Base-by-base conservation (phyloP, 164 flowering plant species). In the Dillenia suffruticosa region DNA sequence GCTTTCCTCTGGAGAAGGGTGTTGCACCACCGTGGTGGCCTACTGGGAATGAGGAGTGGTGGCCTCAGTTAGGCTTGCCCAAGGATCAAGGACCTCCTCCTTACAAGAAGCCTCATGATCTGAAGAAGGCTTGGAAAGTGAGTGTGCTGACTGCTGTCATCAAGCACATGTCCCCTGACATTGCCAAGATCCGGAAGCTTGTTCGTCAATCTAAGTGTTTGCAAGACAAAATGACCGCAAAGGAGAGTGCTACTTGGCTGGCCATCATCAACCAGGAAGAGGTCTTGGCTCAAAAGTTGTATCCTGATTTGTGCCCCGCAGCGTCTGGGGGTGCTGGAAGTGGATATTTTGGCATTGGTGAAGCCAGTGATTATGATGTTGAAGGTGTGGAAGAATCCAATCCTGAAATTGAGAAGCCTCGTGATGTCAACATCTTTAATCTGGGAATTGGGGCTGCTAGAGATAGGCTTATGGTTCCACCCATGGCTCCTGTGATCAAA, bases 181-280 rank as follows among this genome's bases (percentile, higher is more conserved):
- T 82, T 56, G 78, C 80, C 9, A 79, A 79, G 72, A 82, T 82
- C 14, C 76, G 83, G 40, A 79, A 76, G 73, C 84, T 82, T 53
- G 84, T 82, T 12, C 76, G 83, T 66, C 86, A 82, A 65, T 82
- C 86, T 1, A 82, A 82, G 75, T 79, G 84, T 72, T 70, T 82
- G 71, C 86, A 82, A 63, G 86, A 82, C 56, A 82, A 82, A 62
- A 82, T 82, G 86, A 82, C 85, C 1, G 86, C 86, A n/a, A 79
- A 82, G 65, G 86, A 82, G 57, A 79, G 84, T 54, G 77, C 82
- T 0, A 82, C 84, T 9, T 82, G 86, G 86, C 78, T 79, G 45
- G 82, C 82, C 46, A 78, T 82, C 48, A 72, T 82, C 22, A 78
- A 76, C 60, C 82, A 76, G 57, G 86, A 82, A 63, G 86, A 82